phyloP scores from a whole-genome alignment of 352 stramenopile genomes.

The Elongisporangium prolatum region DNA sequence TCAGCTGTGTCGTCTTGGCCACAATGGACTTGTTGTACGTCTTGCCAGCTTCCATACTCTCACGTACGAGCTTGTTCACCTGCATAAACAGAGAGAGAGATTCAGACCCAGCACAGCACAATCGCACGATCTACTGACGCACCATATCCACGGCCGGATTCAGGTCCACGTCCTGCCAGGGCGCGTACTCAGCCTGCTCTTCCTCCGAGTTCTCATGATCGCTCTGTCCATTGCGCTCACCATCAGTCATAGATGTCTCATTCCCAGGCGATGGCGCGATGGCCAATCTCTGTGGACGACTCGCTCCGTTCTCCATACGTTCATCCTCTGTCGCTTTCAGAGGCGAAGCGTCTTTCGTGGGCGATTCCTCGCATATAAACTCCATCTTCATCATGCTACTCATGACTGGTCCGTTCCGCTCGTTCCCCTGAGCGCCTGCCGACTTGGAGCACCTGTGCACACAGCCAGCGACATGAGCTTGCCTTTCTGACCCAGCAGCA shows the following conservation, averaged over 20 bases:
- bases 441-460: background rate
- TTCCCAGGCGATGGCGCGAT: conserved; percentile 3
- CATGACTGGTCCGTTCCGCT: background rate
- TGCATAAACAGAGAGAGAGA: conserved; percentile 6
- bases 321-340: conserved; percentile 4
- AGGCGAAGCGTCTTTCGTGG: conserved; percentile 9
- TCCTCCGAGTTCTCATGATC: conserved; percentile 84
- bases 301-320: conserved; percentile 10
- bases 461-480: background rate
- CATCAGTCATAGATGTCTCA: conserved; percentile 15
- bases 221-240: conserved; percentile 46
- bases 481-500: background rate
- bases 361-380: conserved; percentile 68
- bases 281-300: conserved; percentile 7
- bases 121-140: conserved; percentile 5
- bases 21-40: conserved; percentile 86
- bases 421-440: background rate
- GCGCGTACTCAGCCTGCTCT: conserved; percentile 66
- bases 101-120: background rate
- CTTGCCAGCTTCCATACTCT: conserved; percentile 72
- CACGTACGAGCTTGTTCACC: conserved; percentile 59
- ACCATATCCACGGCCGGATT: conserved; percentile 80
- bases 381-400: conserved; percentile 85
- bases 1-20: conserved; percentile 72
- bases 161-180: conserved; percentile 78